phyloP scores from a whole-genome alignment of 805 yeast genomes.

The Yamadazyma nakazawae region DNA sequence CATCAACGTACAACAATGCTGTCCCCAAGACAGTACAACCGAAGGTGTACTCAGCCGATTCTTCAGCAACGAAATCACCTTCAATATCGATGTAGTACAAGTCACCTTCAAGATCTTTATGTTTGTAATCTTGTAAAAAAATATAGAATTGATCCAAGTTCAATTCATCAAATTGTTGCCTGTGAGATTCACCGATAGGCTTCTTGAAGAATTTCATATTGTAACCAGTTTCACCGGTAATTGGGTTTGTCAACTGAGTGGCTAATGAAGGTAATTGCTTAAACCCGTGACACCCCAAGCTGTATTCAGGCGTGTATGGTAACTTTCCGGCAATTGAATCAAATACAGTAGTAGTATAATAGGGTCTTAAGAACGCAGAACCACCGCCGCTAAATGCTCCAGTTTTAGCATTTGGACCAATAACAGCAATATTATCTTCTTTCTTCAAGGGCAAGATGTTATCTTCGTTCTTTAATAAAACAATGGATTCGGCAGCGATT shows the following conservation, averaged over 20 bases:
- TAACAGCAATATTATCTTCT: conserved; percentile 27
- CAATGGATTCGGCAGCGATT: conserved; percentile 25
- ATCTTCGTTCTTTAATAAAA: conserved; percentile 27
- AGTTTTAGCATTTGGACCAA: conserved; percentile 31
- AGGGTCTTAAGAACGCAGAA: conserved; percentile 26
- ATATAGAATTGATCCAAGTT: conserved; percentile 18
- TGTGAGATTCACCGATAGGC: conserved; percentile 12
- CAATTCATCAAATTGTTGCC: conserved; percentile 20
- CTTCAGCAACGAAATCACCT: conserved; percentile 45
- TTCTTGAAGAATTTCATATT: conserved; percentile 21
- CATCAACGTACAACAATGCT: conserved; percentile 52
- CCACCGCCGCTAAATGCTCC: conserved; percentile 34
- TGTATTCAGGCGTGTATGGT: conserved; percentile 19
- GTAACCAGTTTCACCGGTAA: conserved; percentile 23
- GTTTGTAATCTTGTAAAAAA: conserved; percentile 21
- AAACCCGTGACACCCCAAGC: conserved; percentile 31
- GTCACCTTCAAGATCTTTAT: conserved; percentile 16
- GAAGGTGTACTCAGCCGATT: conserved; percentile 46
- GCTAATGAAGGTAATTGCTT: conserved; percentile 27
- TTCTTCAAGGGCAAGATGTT: conserved; percentile 29
- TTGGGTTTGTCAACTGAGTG: conserved; percentile 18
- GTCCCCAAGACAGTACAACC: conserved; percentile 54
- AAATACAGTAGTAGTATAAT: conserved; percentile 26
- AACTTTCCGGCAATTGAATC: conserved; percentile 18
- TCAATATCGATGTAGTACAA: conserved; percentile 43